Evolutionary conservation across 2,329 filamentous ascomycete genomes (phyloP).

Genomic region (Dactylonectria estremocensis): DNA sequence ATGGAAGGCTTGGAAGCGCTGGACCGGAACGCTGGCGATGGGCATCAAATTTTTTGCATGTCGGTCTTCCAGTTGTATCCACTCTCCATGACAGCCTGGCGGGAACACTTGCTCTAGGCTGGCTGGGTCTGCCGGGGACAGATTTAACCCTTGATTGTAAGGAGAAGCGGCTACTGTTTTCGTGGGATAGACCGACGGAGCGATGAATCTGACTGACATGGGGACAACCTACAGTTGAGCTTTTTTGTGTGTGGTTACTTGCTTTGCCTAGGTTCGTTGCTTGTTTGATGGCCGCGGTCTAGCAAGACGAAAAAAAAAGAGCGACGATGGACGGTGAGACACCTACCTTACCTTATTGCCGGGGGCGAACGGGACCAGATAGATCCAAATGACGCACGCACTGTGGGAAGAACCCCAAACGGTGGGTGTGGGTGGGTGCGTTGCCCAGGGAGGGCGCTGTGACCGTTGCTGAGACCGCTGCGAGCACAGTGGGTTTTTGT

Average conservation of each 20-base stretch:
- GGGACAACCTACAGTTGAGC: slow-evolving; percentile 10
- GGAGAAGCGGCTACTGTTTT: not conserved
- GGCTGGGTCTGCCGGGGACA: slow-evolving; percentile 14
- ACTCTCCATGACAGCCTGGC: slow-evolving; percentile 21
- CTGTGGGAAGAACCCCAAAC: slow-evolving; percentile 31
- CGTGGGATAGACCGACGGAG: not conserved
- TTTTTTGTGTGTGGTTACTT: slow-evolving; percentile 15
- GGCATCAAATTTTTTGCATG: slow-evolving; percentile 38
- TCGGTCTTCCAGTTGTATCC: slow-evolving; percentile 28
- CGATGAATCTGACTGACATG: slow-evolving; percentile 13
- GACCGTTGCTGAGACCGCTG: slow-evolving; percentile 33
- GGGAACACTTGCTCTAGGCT: slow-evolving; percentile 21
- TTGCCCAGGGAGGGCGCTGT: slow-evolving; percentile 29
- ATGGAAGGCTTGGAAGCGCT: slow-evolving; percentile 38
- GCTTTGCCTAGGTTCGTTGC: slow-evolving; percentile 24
- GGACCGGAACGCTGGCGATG: slow-evolving; percentile 40
- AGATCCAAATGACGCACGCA: slow-evolving; percentile 43
- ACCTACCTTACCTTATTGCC: slow-evolving; percentile 37
- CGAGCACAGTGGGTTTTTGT: slow-evolving; percentile 24
- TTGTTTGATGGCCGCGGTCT: slow-evolving; percentile 31
- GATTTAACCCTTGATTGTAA: slow-evolving; percentile 7
- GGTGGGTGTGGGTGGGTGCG: slow-evolving; percentile 29
- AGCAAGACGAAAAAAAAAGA: slow-evolving; percentile 12
- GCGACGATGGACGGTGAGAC: slow-evolving; percentile 29
- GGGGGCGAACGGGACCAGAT: slow-evolving; percentile 43